Percentiles rank a stretch among this genome's conserved stretches.
These are phyloP conservation scores for Adiantum capillusveneris DNA, from an alignment of 75 land plant species.

Conservation along the genomic window DNA sequence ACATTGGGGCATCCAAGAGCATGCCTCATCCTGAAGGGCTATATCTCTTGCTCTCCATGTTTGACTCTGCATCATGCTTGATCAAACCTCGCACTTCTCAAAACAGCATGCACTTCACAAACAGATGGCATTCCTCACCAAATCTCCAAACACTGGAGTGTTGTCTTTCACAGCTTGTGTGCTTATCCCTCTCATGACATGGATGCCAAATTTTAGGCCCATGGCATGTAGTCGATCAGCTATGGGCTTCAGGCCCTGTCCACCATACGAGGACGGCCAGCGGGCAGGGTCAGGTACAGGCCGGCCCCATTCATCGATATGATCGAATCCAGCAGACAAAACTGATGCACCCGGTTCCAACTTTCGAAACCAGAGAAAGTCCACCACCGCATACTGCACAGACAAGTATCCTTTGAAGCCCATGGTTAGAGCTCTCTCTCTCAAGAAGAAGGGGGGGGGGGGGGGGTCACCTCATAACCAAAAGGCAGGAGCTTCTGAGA, in stretches of 20 bases:
- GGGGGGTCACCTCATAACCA: constrained; percentile 98
- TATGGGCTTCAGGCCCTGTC: constrained; percentile 62
- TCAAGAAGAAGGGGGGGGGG: no score
- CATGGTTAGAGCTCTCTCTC: no score
- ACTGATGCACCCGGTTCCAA: constrained; percentile 45
- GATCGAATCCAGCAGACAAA: constrained; percentile 61
- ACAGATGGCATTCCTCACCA: constrained; percentile 22
- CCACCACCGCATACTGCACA: constrained; percentile 87
- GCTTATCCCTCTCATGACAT: constrained; percentile 94
- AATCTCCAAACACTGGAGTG: constrained; percentile 56
- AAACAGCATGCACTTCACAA: neutral
- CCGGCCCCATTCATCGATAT: constrained; percentile 88
- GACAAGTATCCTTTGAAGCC: no score
- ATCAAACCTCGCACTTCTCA: no score
- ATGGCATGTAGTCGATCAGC: constrained; percentile 72
- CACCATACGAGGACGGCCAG: constrained; percentile 81
- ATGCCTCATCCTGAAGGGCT: constrained; percentile 15
- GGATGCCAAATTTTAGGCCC: constrained; percentile 97
- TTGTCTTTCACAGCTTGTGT: constrained; percentile 59
- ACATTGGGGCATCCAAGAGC: constrained; percentile 31
- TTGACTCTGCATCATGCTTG: constrained; percentile 3
- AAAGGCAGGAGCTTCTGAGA: constrained; percentile 36
- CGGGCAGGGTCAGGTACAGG: constrained; percentile 77
- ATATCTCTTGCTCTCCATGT: constrained; percentile 42
- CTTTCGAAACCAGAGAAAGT: constrained; percentile 89